phyloP scores from a whole-genome alignment of 106 monocot genomes.

The Acorus gramineus region DNA sequence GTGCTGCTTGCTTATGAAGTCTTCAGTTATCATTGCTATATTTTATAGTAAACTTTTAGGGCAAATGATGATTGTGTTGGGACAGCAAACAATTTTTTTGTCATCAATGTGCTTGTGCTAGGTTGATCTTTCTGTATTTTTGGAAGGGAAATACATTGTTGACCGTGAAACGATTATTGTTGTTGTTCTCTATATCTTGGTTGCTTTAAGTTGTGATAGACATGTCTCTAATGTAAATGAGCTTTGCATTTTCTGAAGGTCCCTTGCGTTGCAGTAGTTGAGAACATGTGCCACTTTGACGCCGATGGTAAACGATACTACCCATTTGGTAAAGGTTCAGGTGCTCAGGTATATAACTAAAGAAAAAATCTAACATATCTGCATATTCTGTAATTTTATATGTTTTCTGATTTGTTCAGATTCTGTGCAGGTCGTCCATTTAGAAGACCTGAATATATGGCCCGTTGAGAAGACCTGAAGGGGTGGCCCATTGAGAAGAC shows the following conservation, averaged over 20 bases:
- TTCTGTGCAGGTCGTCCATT: slow-evolving; percentile 72
- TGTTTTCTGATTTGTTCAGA: not conserved
- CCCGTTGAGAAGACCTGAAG: too few species aligned
- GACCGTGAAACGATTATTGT: too few species aligned
- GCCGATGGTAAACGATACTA: slow-evolving; percentile 75
- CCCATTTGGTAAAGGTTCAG: slow-evolving; percentile 97
- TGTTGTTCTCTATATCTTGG: not conserved
- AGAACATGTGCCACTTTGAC: slow-evolving; percentile 99
- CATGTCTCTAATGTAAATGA: not conserved
- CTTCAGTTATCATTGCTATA: too few species aligned
- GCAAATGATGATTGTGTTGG: too few species aligned
- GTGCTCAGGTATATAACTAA: slow-evolving; percentile 56
- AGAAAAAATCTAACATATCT: not conserved
- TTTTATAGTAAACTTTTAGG: too few species aligned
- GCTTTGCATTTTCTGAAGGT: slow-evolving; percentile 44
- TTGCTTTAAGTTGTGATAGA: not conserved
- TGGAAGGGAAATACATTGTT: too few species aligned
- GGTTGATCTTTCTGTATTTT: too few species aligned
- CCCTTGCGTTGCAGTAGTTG: slow-evolving; percentile 89
- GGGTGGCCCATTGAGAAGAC: too few species aligned
- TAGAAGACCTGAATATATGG: too few species aligned
- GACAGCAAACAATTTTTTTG: too few species aligned
- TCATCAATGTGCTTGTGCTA: too few species aligned
- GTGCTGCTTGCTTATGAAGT: not conserved
- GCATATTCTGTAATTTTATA: too few species aligned